phyloP scores from a whole-genome alignment of 129 eudicot species.

The Apium graveolens region DNA sequence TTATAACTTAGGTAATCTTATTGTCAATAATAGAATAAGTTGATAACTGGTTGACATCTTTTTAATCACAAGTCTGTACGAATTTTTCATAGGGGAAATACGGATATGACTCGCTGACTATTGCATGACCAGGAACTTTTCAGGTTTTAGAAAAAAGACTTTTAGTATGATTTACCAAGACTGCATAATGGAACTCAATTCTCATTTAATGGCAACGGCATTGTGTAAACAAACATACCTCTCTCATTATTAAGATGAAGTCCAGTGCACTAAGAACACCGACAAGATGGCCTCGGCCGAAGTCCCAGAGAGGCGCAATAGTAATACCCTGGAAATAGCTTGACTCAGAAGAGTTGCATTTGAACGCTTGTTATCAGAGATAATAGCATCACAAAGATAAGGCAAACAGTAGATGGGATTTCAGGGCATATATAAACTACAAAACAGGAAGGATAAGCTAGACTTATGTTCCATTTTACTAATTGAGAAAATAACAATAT shows the following conservation, averaged over 20 bases:
- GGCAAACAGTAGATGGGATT: neutral
- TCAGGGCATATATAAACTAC: neutral
- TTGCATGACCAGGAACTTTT: neutral
- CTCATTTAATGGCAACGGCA: neutral
- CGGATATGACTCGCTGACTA: neutral
- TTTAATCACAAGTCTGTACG: neutral
- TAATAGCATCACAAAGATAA: slow-evolving; percentile 14
- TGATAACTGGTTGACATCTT: neutral
- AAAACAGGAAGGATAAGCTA: neutral
- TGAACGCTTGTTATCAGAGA: slow-evolving; percentile 19
- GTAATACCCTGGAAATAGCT: slow-evolving; percentile 65
- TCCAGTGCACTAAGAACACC: slow-evolving; percentile 92
- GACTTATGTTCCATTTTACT: neutral
- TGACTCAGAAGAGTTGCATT: slow-evolving; percentile 21
- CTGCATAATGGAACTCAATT: neutral
- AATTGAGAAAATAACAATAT: neutral
- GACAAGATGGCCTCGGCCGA: slow-evolving; percentile 63
- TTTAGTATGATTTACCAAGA: neutral
- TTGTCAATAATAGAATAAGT: neutral
- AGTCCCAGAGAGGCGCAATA: slow-evolving; percentile 85
- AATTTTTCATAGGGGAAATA: neutral
- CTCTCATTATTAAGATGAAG: slow-evolving; percentile 81
- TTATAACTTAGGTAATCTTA: neutral
- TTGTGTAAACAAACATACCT: slow-evolving; percentile 42
- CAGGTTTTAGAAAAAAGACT: neutral